Conservation (phyloP, 139 green algal species). For the Gonium pectorale region DNA sequence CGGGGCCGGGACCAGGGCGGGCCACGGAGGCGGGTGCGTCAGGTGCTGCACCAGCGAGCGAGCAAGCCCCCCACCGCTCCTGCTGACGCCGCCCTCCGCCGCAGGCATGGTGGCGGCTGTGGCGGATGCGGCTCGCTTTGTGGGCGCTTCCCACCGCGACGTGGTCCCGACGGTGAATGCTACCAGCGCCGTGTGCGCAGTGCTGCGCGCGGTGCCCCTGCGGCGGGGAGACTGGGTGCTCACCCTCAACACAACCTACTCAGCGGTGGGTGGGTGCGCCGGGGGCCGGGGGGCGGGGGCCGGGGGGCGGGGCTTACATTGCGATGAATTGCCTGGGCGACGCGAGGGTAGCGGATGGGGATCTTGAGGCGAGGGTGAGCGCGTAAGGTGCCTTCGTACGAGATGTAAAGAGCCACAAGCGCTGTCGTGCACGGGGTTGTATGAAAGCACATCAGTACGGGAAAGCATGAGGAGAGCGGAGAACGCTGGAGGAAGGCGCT, state of each 20-base stretch:
- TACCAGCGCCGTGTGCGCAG: constrained; percentile 63
- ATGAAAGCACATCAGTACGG: no score
- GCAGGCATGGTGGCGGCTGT: constrained; percentile 55
- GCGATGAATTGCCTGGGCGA: no score
- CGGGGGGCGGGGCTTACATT: background rate
- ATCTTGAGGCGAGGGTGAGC: no score
- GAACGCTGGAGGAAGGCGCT: no score
- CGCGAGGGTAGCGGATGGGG: no score
- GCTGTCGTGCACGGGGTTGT: no score
- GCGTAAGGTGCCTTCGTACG: no score
- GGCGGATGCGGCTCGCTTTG: constrained; percentile 52
- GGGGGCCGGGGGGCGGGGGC: background rate
- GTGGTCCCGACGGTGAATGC: constrained; percentile 70
- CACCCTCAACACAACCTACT: constrained; percentile 66
- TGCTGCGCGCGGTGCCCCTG: constrained; percentile 49
- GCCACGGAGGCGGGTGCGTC: no score
- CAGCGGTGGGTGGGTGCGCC: constrained; percentile 54
- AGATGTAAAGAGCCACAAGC: no score
- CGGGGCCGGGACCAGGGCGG: no score
- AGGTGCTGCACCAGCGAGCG: no score
- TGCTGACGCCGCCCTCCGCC: background rate
- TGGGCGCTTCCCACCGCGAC: constrained; percentile 60
- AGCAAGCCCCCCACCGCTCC: background rate
- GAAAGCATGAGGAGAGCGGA: no score
- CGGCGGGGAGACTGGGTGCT: constrained; percentile 60